phyloP scores from a whole-genome alignment of 345 rosid genomes.

The Lumnitzera littorea region DNA sequence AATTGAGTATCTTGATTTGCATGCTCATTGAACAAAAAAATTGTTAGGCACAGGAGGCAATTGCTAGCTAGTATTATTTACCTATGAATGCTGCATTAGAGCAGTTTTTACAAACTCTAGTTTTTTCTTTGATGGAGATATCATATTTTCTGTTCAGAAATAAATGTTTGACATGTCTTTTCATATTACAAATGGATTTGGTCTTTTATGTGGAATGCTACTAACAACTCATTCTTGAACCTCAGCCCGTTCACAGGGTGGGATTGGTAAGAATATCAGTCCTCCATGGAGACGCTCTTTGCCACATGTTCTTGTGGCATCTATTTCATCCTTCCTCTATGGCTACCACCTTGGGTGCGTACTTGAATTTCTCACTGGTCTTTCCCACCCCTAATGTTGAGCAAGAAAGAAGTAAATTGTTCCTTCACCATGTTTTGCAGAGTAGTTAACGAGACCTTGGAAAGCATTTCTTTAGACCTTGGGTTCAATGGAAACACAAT shows the following conservation, averaged over 20 bases:
- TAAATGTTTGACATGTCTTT: too few species aligned
- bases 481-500: constrained; percentile 74
- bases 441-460: constrained; percentile 87
- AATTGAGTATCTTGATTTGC: too few species aligned
- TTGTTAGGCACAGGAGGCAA: too few species aligned
- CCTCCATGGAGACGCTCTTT: constrained; percentile 83
- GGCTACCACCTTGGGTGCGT: constrained; percentile 92
- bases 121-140: too few species aligned
- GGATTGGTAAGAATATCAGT: constrained; percentile 48
- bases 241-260: constrained; percentile 44
- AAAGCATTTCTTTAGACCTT: constrained; percentile 81
- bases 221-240: constrained; percentile 17
- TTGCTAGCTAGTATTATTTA: too few species aligned
- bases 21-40: too few species aligned
- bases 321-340: constrained; percentile 61
- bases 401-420: neutral
- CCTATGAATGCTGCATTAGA: too few species aligned
- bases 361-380: constrained; percentile 1
- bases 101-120: too few species aligned
- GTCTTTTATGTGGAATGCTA: constrained; percentile 2
- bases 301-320: constrained; percentile 71
- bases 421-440: constrained; percentile 33
- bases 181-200: neutral
- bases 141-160: too few species aligned
- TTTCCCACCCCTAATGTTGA: constrained; percentile 4